Evolutionary conservation across 257 asterid genomes (phyloP).

Genomic region (Dorcoceras hygrometricum): DNA sequence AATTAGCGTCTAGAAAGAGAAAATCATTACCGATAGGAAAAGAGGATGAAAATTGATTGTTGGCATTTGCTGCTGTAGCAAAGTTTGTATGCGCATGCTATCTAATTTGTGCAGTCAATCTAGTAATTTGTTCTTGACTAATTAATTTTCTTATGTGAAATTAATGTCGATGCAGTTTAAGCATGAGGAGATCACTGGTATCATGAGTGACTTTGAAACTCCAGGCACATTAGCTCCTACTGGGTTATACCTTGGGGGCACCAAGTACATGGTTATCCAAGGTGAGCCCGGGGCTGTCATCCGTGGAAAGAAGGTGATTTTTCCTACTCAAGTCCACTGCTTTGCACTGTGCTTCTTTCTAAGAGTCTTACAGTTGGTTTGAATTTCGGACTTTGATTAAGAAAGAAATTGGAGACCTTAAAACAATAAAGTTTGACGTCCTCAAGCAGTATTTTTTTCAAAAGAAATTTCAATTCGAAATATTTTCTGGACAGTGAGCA

Average conservation of each 20-base stretch:
- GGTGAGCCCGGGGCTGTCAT: slow-evolving; percentile 71
- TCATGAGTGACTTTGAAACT: slow-evolving; percentile 50
- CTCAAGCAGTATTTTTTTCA: neutral
- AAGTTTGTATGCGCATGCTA: neutral
- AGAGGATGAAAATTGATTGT: neutral
- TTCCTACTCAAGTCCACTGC: slow-evolving; percentile 4
- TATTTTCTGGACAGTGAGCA: neutral
- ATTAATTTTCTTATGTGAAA: slow-evolving; percentile 6
- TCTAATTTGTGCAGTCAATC: neutral
- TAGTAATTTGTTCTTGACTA: slow-evolving; percentile 6
- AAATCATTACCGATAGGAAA: neutral
- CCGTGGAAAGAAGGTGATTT: slow-evolving; percentile 70
- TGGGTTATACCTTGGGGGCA: slow-evolving; percentile 63
- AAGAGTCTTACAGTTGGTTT: neutral
- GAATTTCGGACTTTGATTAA: neutral
- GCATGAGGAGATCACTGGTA: slow-evolving; percentile 48
- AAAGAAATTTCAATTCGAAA: neutral
- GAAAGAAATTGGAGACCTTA: neutral
- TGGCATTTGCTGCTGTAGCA: neutral
- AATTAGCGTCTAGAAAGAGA: neutral
- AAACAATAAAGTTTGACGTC: neutral
- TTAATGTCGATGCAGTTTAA: slow-evolving; percentile 44
- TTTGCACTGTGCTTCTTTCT: neutral
- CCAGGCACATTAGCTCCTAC: slow-evolving; percentile 78
- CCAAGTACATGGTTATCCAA: slow-evolving; percentile 72